Evolutionary conservation across 306 rosid genomes (phyloP).

Genomic region (Coriaria nepalensis): DNA sequence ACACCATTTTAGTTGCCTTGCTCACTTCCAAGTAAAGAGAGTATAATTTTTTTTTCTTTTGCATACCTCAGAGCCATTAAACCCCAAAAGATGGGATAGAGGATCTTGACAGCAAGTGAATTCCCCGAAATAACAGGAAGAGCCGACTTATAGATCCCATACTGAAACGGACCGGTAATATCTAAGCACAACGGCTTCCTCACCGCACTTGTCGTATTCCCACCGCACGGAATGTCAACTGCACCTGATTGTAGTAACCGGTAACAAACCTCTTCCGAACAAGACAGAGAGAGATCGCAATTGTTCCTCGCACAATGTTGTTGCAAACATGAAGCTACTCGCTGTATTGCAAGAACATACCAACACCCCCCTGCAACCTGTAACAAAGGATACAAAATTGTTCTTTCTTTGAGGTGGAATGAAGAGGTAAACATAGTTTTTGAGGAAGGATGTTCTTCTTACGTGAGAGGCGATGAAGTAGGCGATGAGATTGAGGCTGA

Average conservation of each 20-base stretch:
- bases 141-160: conserved; percentile 93
- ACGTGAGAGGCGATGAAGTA: conserved; percentile 98
- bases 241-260: conserved; percentile 24
- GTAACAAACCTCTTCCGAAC: conserved; percentile 72
- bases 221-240: conserved; percentile 37
- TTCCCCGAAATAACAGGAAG: conserved; percentile 97
- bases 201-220: conserved; percentile 30
- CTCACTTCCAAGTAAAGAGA: too few species aligned
- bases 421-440: background rate
- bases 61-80: conserved; percentile 86
- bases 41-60: too few species aligned
- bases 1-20: too few species aligned
- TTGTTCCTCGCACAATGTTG: conserved; percentile 57
- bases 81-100: conserved; percentile 98
- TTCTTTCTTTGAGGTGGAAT: background rate
- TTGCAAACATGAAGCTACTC: conserved; percentile 75
- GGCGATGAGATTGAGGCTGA: conserved; percentile 91
- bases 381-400: background rate
- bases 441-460: conserved; percentile 12
- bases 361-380: conserved; percentile 99
- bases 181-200: conserved; percentile 72
- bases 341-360: conserved; percentile 96
- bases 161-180: conserved; percentile 56
- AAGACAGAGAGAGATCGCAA: conserved; percentile 63
- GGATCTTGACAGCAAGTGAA: conserved; percentile 73